Percentiles rank a stretch among this genome's conserved stretches.
phyloP scores from a whole-genome alignment of 2,329 filamentous ascomycete species.

The Fusarium tjaetaba region DNA sequence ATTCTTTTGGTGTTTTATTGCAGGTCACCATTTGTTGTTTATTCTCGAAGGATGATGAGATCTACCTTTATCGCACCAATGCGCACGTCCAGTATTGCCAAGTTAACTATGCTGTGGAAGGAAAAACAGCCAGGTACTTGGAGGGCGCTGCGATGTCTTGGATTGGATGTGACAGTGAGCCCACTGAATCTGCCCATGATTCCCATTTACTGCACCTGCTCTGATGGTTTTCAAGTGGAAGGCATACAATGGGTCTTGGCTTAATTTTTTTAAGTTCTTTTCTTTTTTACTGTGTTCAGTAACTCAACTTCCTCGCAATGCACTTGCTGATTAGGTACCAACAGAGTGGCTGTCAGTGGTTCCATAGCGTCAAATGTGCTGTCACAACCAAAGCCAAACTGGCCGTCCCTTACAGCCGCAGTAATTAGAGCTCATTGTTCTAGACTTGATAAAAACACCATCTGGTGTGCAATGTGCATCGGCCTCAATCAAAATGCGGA shows the following conservation, averaged over 20 bases:
- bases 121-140: background rate
- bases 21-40: too few relatives aligned
- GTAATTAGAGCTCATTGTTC: background rate
- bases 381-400: background rate
- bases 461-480: background rate
- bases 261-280: background rate
- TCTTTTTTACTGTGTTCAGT: background rate
- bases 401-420: background rate
- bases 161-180: too few relatives aligned
- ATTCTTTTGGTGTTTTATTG: background rate
- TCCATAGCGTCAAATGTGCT: background rate
- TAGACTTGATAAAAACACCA: background rate
- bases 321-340: fast-evolving
- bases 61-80: background rate
- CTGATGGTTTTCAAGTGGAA: background rate
- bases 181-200: too few relatives aligned
- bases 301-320: background rate
- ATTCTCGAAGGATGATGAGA: background rate
- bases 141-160: background rate
- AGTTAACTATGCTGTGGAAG: background rate
- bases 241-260: background rate
- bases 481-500: background rate
- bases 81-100: background rate
- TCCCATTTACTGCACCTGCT: too few relatives aligned
- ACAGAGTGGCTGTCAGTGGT: background rate